Evolutionary conservation across 306 rosid genomes (phyloP), one percentile per base, ranked within the genome.

Genomic region (Quercus ilex): DNA sequence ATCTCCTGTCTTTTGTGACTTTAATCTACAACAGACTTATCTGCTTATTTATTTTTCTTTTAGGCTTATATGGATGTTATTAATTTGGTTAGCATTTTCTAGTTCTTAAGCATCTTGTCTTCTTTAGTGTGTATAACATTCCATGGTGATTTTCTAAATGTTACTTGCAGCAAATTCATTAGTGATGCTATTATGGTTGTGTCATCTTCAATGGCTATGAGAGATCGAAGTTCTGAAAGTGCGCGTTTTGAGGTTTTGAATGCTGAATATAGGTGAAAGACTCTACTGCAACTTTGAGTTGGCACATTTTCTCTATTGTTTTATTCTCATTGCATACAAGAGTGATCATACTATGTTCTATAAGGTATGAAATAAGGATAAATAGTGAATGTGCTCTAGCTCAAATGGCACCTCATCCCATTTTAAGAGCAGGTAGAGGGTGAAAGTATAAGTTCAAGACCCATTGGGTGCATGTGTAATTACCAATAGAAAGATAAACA

Each of bases 201-300:
- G 52, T 88, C 98, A 77, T 93, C 99, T 78, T 90, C 97, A 69
- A 86, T 95, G 99, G 93, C 99, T 77, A 85, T 28, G 77, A 90
- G 97, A 83, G 97, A 93, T 74, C 89, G 97, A 74, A 86, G 83
- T 87, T 88, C 97, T 55, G 98, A 93, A 83, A 78, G 88, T 89
- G 99, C 90, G 43, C 96, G 93, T 59, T 95, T 95, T 84, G 99
- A 95, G 83, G 65, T 95, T 79, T 80, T 95, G 88, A 89, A 38
- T 59, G 94, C 92, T 77, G 69, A 93, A 76, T 82, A 90, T 63
- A 95, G 99, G 99, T 88, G 86, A 46, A 77, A 33, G 73, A 52
- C 21, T 58, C 51, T 7, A 55, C 30, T 38, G 76, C 69, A 62
- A 53, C 46, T 75, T 35, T 53, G 55, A 9, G 12, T 64, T 14